Base-by-base conservation (phyloP, 495 filamentous ascomycete species). In the Geopyxis carbonaria region DNA sequence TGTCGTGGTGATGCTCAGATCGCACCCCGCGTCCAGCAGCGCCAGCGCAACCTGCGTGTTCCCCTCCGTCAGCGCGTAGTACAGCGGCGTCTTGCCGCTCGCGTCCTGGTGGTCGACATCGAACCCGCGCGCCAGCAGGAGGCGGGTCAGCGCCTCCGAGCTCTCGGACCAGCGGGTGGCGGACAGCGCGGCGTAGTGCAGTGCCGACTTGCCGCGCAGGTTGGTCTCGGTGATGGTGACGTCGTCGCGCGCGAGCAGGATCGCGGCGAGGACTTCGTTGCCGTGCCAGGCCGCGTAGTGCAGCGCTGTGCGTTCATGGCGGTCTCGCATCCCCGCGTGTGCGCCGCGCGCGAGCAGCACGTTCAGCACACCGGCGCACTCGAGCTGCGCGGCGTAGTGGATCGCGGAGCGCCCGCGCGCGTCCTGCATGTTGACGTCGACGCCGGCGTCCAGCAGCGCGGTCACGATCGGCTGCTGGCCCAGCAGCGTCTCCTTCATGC, bases 381-480 rank as follows among this genome's bases (percentile, higher is more conserved):
- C 34, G 1, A 11, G 29, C 16, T 22, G 32, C 3, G 19, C 16
- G 6, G 41, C 41, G 24, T 43, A 43, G 3, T 43, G 41, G n/a
- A 43, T 18, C 6, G 35, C 34, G 24, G 36, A 27, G n/a, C 34
- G 23, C 1, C 41, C 41, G 16, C 14, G 2, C 18, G 14, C 6
- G n/a, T 31, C 31, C 2, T 11, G 13, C 8, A 25, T 24, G 18
- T 41, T 25, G 6, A 52, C 44, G 7, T 47, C 28, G 13, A 41
- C 47, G 18, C 34, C 38, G 19, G 30, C 37, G 9, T 43, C 43
- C 15, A 54, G 33, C n/a, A 53, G 45, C 2, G 48, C n/a, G n/a
- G n/a, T n/a, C n/a, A n/a, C n/a, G n/a, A n/a, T n/a, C n/a, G n/a
- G n/a, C n/a, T n/a, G n/a, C n/a, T n/a, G 24, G 2, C 34, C 23